Base-by-base conservation (phyloP, 208 protist species). In the Leishmania arabica region DNA sequence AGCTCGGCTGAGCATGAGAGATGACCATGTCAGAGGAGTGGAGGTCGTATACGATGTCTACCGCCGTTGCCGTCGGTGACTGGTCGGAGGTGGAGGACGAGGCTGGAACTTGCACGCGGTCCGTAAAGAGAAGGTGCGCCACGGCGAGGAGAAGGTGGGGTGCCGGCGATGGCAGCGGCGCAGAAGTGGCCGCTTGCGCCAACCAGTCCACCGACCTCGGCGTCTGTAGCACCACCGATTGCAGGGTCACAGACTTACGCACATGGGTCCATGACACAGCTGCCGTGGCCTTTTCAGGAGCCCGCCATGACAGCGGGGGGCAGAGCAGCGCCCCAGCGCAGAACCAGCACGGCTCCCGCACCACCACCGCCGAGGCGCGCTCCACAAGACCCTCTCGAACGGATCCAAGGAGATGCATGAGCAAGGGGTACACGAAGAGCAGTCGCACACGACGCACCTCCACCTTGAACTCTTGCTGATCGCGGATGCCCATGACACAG, bases 341-440 rank as follows among this genome's bases (percentile, higher is more conserved):
- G n/a, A 82, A 86, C 82, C 77, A 82, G 62, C 82, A 86, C 54
- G 82, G 78, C 34, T 76, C 82, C 45, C 82, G 82, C 13, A 15
- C 37, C 37, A 77, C 77, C 19, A 86, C 21, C 37, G 82, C 80
- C 6, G 9, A 37, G 49, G 77, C 78, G n/a, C 82, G 77, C 4
- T 42, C 58, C 66, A 79, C 45, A 15, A 86, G 77, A 49, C 51
- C 82, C 3, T 86, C 78, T 42, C 54, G 76, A 19, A 82, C 19
- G 7, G 31, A 13, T 42, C 75, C 54, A 40, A 86, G 51, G 34
- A 86, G 27, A 51, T 82, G 64, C 74, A 80, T 51, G 37, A 86
- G 49, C 1, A 86, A 66, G 15, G 82, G 82, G 31, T 86, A 78
- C 82, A 74, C 80, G 73, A 82, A 86, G 47, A 86, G 66, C 2